Conservation (phyloP, 345 rosid species). For the Acer negundo region DNA sequence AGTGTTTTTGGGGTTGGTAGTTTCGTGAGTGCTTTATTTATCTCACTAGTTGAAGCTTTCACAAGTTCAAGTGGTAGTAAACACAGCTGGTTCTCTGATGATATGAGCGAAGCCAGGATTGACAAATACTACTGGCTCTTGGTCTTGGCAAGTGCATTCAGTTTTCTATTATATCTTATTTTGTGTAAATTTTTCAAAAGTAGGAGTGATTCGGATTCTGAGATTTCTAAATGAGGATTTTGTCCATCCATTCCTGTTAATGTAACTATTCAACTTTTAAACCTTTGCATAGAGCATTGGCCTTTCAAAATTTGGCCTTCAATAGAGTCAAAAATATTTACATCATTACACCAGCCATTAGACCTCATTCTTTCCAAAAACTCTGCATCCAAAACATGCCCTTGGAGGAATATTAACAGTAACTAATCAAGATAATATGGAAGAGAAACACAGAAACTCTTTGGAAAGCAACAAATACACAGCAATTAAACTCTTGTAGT, state of each 20-base stretch:
- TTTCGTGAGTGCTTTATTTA: slow-evolving; percentile 76
- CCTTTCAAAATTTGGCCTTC: neutral
- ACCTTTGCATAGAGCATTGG: neutral
- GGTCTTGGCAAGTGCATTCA: slow-evolving; percentile 53
- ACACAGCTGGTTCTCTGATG: slow-evolving; percentile 80
- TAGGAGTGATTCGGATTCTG: slow-evolving; percentile 33
- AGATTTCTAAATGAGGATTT: slow-evolving; percentile 23
- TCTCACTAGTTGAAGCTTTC: slow-evolving; percentile 53
- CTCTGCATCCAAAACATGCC: no score
- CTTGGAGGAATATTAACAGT: no score
- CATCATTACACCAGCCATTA: no score
- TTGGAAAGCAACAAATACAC: neutral
- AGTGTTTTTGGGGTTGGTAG: slow-evolving; percentile 97
- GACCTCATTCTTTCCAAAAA: no score
- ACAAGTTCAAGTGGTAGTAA: slow-evolving; percentile 38
- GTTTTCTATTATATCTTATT: slow-evolving; percentile 57
- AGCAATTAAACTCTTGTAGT: neutral
- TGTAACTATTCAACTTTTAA: neutral
- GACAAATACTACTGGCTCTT: slow-evolving; percentile 85
- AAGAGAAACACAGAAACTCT: neutral
- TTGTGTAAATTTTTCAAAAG: slow-evolving; percentile 58
- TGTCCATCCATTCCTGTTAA: neutral
- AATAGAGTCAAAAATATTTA: no score
- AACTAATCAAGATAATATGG: no score
- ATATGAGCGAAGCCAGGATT: slow-evolving; percentile 81